These are phyloP conservation scores for Primulina tabacum DNA, from an alignment of 257 asterid genomes.

Conservation along the genomic window DNA sequence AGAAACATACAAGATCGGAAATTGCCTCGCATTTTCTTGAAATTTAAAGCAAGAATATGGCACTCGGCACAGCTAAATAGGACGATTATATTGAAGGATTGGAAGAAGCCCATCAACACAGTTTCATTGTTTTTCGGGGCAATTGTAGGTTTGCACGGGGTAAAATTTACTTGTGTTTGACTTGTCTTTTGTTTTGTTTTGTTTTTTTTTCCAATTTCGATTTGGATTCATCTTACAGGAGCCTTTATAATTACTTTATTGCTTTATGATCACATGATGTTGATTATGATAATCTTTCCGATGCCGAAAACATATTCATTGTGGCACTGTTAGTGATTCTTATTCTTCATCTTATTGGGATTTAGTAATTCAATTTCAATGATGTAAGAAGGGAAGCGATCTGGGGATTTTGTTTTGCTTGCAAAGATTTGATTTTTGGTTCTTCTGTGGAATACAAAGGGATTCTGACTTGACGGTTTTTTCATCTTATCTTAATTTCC, in stretches of 20 bases:
- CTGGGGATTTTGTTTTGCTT: background rate
- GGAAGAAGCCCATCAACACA: too few relatives aligned
- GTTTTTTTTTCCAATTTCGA: background rate
- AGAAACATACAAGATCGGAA: too few relatives aligned
- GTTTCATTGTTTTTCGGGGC: background rate
- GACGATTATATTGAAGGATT: too few relatives aligned
- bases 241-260: background rate
- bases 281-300: background rate
- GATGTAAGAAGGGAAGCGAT: background rate
- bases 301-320: background rate
- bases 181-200: too few relatives aligned
- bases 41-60: too few relatives aligned
- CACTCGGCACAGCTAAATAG: too few relatives aligned
- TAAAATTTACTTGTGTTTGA: background rate
- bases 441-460: background rate
- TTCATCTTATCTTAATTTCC: too few relatives aligned
- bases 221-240: background rate
- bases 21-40: too few relatives aligned
- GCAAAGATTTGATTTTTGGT: background rate
- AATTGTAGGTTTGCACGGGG: background rate
- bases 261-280: background rate
- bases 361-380: background rate
- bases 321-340: background rate
- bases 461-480: background rate
- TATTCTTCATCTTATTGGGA: slow-evolving; percentile 2